These are phyloP conservation scores for Phytopythium cucurbitacearum DNA, from an alignment of 352 stramenopile genomes.

Conservation along the genomic window DNA sequence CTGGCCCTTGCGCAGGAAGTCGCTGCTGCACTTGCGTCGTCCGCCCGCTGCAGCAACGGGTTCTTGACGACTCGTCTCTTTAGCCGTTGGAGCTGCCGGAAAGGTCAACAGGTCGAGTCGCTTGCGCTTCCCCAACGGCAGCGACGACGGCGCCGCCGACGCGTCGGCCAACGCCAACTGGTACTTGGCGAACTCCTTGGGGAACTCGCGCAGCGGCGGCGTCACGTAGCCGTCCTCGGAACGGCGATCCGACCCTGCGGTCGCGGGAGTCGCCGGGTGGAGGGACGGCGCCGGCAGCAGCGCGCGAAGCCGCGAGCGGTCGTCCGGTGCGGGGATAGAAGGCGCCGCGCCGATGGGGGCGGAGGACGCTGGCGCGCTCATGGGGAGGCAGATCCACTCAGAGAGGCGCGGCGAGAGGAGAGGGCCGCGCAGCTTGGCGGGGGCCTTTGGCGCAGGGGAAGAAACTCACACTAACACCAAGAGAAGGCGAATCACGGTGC, in stretches of 20 bases:
- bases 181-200: constrained; percentile 13
- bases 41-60: neutral
- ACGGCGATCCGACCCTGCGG: neutral
- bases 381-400: neutral
- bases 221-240: constrained; percentile 16
- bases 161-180: constrained; percentile 12
- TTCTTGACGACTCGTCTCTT: neutral
- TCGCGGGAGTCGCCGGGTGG: neutral
- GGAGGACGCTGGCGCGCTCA: neutral
- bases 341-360: neutral
- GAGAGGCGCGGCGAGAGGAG: neutral
- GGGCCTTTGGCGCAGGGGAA: neutral
- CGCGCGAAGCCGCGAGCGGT: neutral
- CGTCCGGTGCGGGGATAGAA: neutral
- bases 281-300: constrained; percentile 1
- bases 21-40: constrained; percentile 48
- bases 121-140: constrained; percentile 31
- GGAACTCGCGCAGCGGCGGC: constrained; percentile 15
- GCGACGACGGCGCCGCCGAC: constrained; percentile 6
- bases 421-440: neutral
- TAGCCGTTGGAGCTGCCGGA: neutral
- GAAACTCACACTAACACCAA: constrained; percentile 15
- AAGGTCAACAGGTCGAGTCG: constrained; percentile 8
- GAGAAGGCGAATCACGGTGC: constrained; percentile 3
- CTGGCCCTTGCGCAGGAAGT: constrained; percentile 70